These are phyloP conservation scores for Apiotrichum sp. DNA, from an alignment of 1,284 basidiomycete species.

Conservation along the genomic window DNA sequence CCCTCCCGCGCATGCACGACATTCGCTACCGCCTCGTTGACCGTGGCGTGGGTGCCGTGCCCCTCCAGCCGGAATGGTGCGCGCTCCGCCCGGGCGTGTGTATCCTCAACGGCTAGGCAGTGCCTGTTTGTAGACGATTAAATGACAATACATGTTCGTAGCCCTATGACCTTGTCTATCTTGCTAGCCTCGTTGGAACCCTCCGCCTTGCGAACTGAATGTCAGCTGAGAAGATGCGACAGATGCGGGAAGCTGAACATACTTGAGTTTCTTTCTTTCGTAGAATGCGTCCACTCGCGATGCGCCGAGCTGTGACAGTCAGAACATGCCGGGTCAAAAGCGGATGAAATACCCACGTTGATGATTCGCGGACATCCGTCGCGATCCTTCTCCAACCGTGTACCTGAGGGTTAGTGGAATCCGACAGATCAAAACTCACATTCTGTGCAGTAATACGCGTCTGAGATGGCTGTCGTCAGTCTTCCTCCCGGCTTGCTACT, in stretches of 20 bases:
- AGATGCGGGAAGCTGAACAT: background rate
- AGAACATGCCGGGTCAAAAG: background rate
- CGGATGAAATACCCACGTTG: conserved; percentile 51
- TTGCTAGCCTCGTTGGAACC: conserved; percentile 34
- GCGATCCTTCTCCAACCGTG: conserved; percentile 89
- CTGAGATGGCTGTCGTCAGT: conserved; percentile 69
- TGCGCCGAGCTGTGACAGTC: conserved; percentile 33
- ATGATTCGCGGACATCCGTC: conserved; percentile 99
- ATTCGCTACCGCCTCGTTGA: conserved; percentile 61
- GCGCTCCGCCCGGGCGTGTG: conserved; percentile 40
- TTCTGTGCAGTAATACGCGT: conserved; percentile 95
- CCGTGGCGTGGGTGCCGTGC: conserved; percentile 60
- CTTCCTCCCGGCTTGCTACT: conserved; percentile 27
- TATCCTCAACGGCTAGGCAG: conserved; percentile 10
- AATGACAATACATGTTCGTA: background rate
- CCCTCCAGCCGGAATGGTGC: conserved; percentile 75
- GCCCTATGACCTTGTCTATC: too few relatives aligned
- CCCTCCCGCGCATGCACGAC: conserved; percentile 71
- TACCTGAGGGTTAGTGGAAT: conserved; percentile 37
- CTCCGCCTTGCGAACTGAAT: conserved; percentile 26
- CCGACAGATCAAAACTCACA: conserved; percentile 49
- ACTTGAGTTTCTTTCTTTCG: conserved; percentile 43
- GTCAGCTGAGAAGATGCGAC: background rate
- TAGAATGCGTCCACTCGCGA: conserved; percentile 45
- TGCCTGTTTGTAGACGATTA: background rate